phyloP scores from a whole-genome alignment of 2,329 filamentous ascomycete genomes.

The Beauveria scarabaeidicola region DNA sequence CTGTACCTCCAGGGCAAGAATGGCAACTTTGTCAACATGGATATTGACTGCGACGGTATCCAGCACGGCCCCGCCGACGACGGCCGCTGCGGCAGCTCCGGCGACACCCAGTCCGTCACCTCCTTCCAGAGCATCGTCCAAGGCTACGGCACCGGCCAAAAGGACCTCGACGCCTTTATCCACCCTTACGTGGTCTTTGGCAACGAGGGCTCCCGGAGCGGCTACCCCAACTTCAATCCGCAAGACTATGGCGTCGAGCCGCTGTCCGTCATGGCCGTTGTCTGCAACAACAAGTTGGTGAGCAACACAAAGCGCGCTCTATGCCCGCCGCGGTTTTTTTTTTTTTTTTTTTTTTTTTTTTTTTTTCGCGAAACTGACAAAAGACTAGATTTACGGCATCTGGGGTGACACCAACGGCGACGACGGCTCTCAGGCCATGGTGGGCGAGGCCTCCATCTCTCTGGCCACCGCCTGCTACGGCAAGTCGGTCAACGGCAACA shows the following conservation, averaged over 20 bases:
- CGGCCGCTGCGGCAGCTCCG: slow-evolving; percentile 36
- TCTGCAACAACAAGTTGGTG: slow-evolving; percentile 34
- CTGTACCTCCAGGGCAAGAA: slow-evolving; percentile 40
- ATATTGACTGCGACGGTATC: slow-evolving; percentile 49
- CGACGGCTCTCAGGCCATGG: slow-evolving; percentile 35
- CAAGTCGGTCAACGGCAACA: slow-evolving; percentile 40
- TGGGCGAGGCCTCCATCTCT: slow-evolving; percentile 50
- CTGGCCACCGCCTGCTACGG: slow-evolving; percentile 51
- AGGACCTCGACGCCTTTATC: slow-evolving; percentile 35
- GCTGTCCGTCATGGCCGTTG: slow-evolving; percentile 40
- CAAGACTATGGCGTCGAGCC: slow-evolving; percentile 31
- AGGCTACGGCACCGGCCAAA: slow-evolving; percentile 24
- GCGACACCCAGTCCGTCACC: slow-evolving; percentile 37
- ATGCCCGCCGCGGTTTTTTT: too few species aligned
- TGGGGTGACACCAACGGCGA: slow-evolving; percentile 56
- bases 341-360: too few species aligned
- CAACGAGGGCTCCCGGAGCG: slow-evolving; percentile 25
- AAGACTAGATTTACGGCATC: slow-evolving; percentile 37
- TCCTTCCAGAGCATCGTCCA: slow-evolving; percentile 34
- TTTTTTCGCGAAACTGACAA: slow-evolving; percentile 21
- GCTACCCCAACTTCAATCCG: slow-evolving; percentile 28
- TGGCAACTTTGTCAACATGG: slow-evolving; percentile 43
- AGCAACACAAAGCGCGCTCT: neutral
- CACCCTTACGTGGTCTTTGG: slow-evolving; percentile 43
- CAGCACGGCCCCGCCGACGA: slow-evolving; percentile 32